phyloP scores from a whole-genome alignment of 2,329 filamentous ascomycete genomes.

The Neofusicoccum kwambonambiense region DNA sequence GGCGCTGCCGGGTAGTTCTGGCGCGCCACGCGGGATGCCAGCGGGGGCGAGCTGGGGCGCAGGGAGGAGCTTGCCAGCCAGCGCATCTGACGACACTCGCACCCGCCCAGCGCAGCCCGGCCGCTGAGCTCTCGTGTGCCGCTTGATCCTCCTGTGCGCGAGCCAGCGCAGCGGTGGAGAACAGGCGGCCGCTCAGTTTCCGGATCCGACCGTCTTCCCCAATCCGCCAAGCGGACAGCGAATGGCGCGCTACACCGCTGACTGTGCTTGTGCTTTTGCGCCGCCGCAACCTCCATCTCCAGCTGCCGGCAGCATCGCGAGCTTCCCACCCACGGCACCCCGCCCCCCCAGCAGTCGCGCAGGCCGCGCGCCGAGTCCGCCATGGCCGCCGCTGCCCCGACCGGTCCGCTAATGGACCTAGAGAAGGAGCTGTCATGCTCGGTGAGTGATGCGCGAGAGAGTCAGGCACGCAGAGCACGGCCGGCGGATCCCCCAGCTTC shows the following conservation, averaged over 20 bases:
- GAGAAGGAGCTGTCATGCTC: conserved; percentile 95
- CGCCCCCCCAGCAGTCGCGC: background rate
- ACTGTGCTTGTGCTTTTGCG: conserved; percentile 11
- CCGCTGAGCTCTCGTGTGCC: background rate
- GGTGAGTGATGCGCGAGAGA: conserved; percentile 57
- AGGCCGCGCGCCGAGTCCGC: background rate
- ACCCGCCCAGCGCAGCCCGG: background rate
- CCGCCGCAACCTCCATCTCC: background rate
- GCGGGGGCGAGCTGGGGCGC: no score
- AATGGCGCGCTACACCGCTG: conserved; percentile 14
- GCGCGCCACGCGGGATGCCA: background rate
- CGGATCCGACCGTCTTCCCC: background rate
- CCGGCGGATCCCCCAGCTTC: conserved; percentile 11
- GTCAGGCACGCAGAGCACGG: conserved; percentile 11
- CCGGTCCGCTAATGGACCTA: conserved; percentile 54
- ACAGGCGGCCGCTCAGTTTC: background rate
- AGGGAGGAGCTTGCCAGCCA: background rate
- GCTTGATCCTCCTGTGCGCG: conserved; percentile 1
- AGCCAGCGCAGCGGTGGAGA: background rate
- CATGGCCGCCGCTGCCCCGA: background rate
- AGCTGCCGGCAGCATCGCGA: conserved; percentile 5
- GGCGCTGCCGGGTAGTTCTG: background rate
- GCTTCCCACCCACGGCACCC: background rate
- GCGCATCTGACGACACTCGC: conserved; percentile 1
- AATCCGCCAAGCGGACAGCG: conserved; percentile 9